Conservation (phyloP, 495 filamentous ascomycete species). For the Patellaria atrata region DNA sequence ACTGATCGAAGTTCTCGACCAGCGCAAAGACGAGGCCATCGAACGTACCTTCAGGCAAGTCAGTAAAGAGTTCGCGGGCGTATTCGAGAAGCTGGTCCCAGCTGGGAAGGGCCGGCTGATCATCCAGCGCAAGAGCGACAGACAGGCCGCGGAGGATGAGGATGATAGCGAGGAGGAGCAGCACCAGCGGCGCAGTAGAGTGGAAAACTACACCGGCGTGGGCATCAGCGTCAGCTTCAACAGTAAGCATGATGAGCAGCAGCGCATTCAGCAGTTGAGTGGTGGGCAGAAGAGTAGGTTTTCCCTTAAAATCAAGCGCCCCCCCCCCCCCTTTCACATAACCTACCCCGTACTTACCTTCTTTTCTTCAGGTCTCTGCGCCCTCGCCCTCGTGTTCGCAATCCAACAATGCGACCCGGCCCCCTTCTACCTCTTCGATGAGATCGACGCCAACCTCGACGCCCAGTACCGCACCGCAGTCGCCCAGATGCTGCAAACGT, state of each 20-base stretch:
- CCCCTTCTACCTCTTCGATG: constrained; percentile 97
- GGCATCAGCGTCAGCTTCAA: constrained; percentile 99
- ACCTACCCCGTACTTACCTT: background rate
- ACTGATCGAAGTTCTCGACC: constrained; percentile 81
- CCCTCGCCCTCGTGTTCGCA: constrained; percentile 92
- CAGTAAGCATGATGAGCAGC: constrained; percentile 94
- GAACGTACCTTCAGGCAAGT: constrained; percentile 98
- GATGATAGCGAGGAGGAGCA: constrained; percentile 43
- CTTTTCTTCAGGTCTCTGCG: constrained; percentile 57
- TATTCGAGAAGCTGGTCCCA: constrained; percentile 91
- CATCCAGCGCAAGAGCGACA: constrained; percentile 82
- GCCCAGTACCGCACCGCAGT: constrained; percentile 94
- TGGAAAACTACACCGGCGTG: constrained; percentile 94
- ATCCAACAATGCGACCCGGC: constrained; percentile 96
- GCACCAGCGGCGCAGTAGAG: constrained; percentile 32
- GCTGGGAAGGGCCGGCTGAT: constrained; percentile 82
- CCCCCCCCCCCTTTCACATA: background rate
- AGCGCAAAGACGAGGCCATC: constrained; percentile 89
- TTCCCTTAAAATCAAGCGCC: constrained; percentile 1
- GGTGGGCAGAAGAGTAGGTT: constrained; percentile 90
- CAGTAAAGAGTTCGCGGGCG: constrained; percentile 72
- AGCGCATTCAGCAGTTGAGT: constrained; percentile 90
- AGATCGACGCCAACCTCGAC: constrained; percentile 97
- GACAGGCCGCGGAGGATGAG: constrained; percentile 31
- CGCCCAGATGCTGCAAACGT: constrained; percentile 58